These are phyloP conservation scores for Gymnopus androsaceus DNA, from an alignment of 1,284 basidiomycete species.

Conservation along the genomic window DNA sequence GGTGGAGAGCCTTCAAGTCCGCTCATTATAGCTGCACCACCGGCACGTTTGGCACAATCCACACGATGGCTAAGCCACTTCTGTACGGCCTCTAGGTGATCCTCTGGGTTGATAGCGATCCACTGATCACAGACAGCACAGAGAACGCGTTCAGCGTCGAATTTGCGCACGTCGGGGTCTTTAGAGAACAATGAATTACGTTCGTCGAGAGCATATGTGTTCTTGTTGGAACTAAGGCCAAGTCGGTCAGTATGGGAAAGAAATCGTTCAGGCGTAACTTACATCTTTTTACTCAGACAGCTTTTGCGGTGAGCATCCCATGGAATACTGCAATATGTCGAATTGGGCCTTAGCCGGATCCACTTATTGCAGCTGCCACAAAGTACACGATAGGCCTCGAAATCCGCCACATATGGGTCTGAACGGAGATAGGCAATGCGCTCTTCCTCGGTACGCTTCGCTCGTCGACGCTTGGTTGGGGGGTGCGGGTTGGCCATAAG, in stretches of 20 bases:
- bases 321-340: conserved; percentile 81
- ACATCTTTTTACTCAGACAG: conserved; percentile 62
- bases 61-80: conserved; percentile 54
- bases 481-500: conserved; percentile 43
- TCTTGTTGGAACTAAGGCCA: conserved; percentile 46
- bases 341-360: conserved; percentile 79
- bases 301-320: conserved; percentile 81
- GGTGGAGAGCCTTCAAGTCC: neutral
- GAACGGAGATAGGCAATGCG: conserved; percentile 70
- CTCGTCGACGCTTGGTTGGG: conserved; percentile 62
- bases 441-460: conserved; percentile 77
- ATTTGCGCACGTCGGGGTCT: conserved; percentile 68
- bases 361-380: conserved; percentile 79
- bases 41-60: conserved; percentile 40
- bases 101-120: conserved; percentile 54
- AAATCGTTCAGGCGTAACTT: neutral
- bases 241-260: neutral
- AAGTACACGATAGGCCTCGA: conserved; percentile 76
- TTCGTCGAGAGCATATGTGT: conserved; percentile 58
- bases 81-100: conserved; percentile 54
- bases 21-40: neutral
- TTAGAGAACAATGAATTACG: conserved; percentile 56
- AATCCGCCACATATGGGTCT: conserved; percentile 76
- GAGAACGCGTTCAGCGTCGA: conserved; percentile 67
- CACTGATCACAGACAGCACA: conserved; percentile 70